Evolutionary conservation across 352 stramenopile species (phyloP).

Genomic region (Phytophthora ohioensis): DNA sequence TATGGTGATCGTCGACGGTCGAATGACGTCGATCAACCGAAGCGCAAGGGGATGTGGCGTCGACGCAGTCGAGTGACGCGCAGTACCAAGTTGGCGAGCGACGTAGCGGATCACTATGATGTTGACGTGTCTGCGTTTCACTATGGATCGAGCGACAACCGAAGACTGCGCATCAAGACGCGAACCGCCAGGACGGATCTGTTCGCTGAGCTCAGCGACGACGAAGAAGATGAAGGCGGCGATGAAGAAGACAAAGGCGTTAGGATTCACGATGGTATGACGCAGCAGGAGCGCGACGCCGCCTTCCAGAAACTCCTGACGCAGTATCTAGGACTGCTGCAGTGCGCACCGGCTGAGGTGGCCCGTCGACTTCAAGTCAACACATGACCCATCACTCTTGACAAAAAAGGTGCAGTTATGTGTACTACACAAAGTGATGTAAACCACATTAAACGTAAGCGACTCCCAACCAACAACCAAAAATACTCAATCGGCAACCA

Average conservation of each 20-base stretch:
- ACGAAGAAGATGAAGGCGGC: constrained; percentile 1
- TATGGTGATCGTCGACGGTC: background rate
- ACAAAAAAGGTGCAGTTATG: constrained; percentile 3
- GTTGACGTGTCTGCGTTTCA: background rate
- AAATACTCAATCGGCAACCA: constrained; percentile 20
- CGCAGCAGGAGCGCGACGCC: constrained; percentile 24
- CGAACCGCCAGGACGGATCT: constrained; percentile 11
- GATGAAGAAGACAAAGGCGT: background rate
- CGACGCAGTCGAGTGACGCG: background rate
- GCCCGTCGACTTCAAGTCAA: constrained; percentile 23
- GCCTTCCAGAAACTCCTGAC: constrained; percentile 50
- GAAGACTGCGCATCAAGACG: constrained; percentile 29
- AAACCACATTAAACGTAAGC: background rate
- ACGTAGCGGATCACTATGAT: background rate
- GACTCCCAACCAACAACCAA: constrained; percentile 22
- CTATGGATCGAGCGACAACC: constrained; percentile 5
- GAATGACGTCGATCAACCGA: background rate
- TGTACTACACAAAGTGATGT: background rate
- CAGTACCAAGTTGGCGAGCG: background rate
- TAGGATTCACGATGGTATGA: constrained; percentile 3
- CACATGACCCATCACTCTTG: constrained; percentile 6
- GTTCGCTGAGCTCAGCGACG: constrained; percentile 14
- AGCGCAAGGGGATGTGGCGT: constrained; percentile 1
- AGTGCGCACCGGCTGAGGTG: constrained; percentile 39
- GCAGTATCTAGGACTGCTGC: constrained; percentile 59